These are phyloP conservation scores for Dendrobium chrysotoxum DNA, from an alignment of 106 monocot genomes.

Conservation along the genomic window DNA sequence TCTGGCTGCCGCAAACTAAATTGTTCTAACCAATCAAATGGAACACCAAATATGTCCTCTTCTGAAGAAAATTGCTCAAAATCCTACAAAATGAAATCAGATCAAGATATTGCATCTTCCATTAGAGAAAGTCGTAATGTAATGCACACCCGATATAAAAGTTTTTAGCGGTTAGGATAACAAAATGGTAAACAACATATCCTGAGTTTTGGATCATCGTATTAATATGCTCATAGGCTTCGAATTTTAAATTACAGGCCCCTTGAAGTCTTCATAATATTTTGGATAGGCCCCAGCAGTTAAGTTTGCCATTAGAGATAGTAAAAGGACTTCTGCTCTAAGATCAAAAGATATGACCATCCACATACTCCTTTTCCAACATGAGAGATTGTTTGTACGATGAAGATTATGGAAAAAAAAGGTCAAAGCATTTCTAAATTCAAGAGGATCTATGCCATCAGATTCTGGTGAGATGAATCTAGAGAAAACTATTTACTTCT, in stretches of 20 bases:
- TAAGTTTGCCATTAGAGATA: background rate
- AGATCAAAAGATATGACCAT: background rate
- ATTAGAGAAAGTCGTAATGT: background rate
- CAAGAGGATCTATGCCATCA: background rate
- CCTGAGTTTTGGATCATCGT: background rate
- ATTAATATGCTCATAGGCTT: background rate
- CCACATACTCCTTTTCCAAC: background rate
- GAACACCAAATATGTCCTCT: slow-evolving; percentile 1
- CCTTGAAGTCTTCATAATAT: background rate
- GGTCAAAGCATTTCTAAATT: background rate
- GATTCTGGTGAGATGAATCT: background rate
- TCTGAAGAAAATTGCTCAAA: slow-evolving; percentile 4
- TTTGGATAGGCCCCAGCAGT: background rate
- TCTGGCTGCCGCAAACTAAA: background rate
- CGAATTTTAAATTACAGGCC: background rate
- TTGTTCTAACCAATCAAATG: slow-evolving; percentile 4
- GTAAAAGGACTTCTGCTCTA: background rate
- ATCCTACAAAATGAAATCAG: background rate
- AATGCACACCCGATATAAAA: background rate
- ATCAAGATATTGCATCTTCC: background rate
- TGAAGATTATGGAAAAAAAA: background rate
- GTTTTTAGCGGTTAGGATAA: background rate
- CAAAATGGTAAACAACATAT: background rate
- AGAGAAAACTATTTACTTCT: background rate
- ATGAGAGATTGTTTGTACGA: background rate